phyloP scores from a whole-genome alignment of 805 yeast genomes.

The Candida piceae region DNA sequence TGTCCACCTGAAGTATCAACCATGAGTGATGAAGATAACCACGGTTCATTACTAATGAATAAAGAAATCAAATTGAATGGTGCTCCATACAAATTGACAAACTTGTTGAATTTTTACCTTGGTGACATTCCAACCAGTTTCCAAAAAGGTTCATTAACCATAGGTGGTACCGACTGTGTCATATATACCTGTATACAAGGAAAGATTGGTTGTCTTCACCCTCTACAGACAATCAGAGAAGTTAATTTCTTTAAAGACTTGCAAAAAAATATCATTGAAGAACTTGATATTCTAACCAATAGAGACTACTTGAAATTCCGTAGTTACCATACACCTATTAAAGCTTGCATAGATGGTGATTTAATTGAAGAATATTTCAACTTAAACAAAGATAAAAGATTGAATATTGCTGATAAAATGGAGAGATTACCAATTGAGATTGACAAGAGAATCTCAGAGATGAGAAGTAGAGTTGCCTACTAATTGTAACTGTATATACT shows the following conservation, averaged over 20 bases:
- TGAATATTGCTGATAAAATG: constrained; percentile 35
- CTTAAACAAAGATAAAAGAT: constrained; percentile 31
- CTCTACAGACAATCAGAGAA: constrained; percentile 60
- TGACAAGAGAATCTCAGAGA: constrained; percentile 46
- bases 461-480: constrained; percentile 37
- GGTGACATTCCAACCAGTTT: constrained; percentile 71
- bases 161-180: constrained; percentile 63
- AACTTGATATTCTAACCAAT: constrained; percentile 44
- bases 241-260: constrained; percentile 51
- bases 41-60: constrained; percentile 34
- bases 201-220: constrained; percentile 66
- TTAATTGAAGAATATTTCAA: constrained; percentile 54
- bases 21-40: constrained; percentile 46
- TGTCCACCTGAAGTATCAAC: constrained; percentile 46
- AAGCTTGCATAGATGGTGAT: constrained; percentile 84
- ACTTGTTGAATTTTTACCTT: constrained; percentile 52
- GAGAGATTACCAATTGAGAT: constrained; percentile 46
- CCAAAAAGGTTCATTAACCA: constrained; percentile 44
- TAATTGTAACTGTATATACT: constrained; percentile 4
- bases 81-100: constrained; percentile 46
- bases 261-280: constrained; percentile 41
- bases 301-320: constrained; percentile 66
- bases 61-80: constrained; percentile 40
- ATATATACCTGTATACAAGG: constrained; percentile 80
- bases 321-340: constrained; percentile 77